These are phyloP conservation scores for Pestalotiopsis sp. DNA, from an alignment of 2,329 filamentous ascomycete genomes.

Conservation along the genomic window DNA sequence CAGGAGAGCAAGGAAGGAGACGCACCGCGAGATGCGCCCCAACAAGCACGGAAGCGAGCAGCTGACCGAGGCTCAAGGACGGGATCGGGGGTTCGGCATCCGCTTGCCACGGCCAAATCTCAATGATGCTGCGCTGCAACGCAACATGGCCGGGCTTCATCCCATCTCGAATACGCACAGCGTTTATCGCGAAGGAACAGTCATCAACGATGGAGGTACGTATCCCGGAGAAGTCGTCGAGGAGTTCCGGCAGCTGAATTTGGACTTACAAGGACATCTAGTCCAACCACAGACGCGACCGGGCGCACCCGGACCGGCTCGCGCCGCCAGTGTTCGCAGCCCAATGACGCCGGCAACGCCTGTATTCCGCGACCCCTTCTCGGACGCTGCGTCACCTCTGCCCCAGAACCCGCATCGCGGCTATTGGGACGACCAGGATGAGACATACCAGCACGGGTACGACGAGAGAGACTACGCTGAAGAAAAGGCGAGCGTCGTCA, in stretches of 20 bases:
- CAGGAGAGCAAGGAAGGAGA: not conserved
- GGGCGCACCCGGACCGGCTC: not conserved
- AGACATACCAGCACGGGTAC: slow-evolving; percentile 2
- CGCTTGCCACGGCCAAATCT: slow-evolving; percentile 11
- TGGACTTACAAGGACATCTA: not conserved
- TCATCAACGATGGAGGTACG: slow-evolving; percentile 13
- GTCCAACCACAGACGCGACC: not conserved
- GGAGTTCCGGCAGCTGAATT: not conserved
- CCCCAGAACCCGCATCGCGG: not conserved
- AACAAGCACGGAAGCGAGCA: not conserved
- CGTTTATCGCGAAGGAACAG: slow-evolving; percentile 28
- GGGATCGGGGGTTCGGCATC: not conserved
- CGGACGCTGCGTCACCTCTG: no score
- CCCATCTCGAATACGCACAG: slow-evolving; percentile 15
- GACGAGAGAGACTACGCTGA: not conserved
- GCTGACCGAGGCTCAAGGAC: not conserved
- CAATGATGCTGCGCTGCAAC: slow-evolving; percentile 20
- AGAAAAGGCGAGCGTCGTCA: not conserved
- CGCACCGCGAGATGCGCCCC: not conserved
- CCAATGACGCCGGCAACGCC: not conserved
- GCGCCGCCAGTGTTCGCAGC: not conserved
- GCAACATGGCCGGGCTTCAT: slow-evolving; percentile 18
- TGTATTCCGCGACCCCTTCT: not conserved
- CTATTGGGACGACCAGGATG: not conserved
- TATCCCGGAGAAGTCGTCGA: not conserved